phyloP scores from a whole-genome alignment of 441 rosid genomes.

The Manihot esculenta region DNA sequence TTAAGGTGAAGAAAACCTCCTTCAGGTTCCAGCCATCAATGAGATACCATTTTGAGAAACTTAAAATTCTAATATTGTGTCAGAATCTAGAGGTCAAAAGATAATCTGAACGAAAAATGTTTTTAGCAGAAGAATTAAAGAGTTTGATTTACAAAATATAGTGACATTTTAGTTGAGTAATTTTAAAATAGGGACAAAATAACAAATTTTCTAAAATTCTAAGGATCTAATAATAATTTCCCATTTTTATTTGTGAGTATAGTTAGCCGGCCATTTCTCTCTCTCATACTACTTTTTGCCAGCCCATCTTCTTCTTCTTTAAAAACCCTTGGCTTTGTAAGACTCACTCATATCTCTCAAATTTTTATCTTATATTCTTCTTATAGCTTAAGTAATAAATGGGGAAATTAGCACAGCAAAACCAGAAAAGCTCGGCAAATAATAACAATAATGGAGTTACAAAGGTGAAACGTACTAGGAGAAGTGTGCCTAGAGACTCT shows the following conservation, averaged over 20 bases:
- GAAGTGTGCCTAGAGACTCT: constrained; percentile 68
- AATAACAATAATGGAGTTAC: constrained; percentile 26
- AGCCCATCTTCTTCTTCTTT: constrained; percentile 31
- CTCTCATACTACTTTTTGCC: constrained; percentile 16
- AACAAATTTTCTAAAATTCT: too few relatives aligned
- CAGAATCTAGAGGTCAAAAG: too few relatives aligned
- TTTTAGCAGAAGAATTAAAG: too few relatives aligned
- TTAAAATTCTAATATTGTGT: too few relatives aligned
- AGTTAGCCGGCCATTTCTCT: constrained; percentile 39
- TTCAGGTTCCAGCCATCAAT: too few relatives aligned
- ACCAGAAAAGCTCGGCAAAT: constrained; percentile 25
- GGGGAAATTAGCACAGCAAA: constrained; percentile 49
- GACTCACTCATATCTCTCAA: constrained; percentile 1
- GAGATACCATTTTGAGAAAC: too few relatives aligned
- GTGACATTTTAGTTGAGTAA: too few relatives aligned
- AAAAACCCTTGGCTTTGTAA: constrained; percentile 34
- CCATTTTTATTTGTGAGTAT: background rate
- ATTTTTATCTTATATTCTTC: background rate
- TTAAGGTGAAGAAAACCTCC: too few relatives aligned
- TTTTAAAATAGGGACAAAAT: too few relatives aligned
- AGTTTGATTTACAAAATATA: too few relatives aligned
- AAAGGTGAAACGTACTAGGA: constrained; percentile 67
- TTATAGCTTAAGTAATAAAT: constrained; percentile 15
- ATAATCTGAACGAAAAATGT: too few relatives aligned
- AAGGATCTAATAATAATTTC: too few relatives aligned